Base-by-base conservation (phyloP, 2,329 filamentous ascomycete species). In the Geosmithia morbida region DNA sequence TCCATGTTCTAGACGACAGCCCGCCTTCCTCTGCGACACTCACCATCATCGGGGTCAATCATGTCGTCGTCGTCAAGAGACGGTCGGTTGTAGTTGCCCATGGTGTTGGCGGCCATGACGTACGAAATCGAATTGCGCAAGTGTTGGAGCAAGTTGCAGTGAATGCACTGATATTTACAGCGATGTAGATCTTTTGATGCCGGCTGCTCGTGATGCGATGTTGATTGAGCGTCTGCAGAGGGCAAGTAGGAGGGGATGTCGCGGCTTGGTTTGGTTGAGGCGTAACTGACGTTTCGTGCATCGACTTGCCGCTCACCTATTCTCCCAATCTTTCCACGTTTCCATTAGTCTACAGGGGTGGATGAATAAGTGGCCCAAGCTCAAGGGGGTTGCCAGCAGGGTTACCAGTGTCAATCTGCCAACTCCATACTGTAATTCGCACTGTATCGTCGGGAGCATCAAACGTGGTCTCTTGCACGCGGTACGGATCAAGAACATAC, bases 41-140 rank as follows among this genome's bases (percentile, higher is more conserved):
- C 66, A 87, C 84, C 83, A 66, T 88, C 81, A 70, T 87, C 83
- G 3, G 82, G 81, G 56, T 89, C 84, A 64, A 89, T 86, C 57
- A 88, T 65, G 56, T 87, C 80, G 50, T 83, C 77, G 44, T 76
- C 77, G 44, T 76, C 70, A 52, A 82, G 66, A 50, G 77, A 69
- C 49, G 79, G 75, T 52, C 75, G 74, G 58, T 77, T 70, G 58
- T 80, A 79, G 58, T 81, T 75, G 61, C 77, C 72, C 57, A 64
- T 66, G 52, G 68, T 62, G 30, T 63, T 66, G 53, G 71, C 62
- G 46, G 72, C 66, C 71, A 74, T 76, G 49, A 52, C 17, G 41
- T 43, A 43, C 19, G 17, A 20, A 20, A 3, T 41, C 40, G 41
- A 11, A 19, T 22, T 16, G 41, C 41, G 41, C 41, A 14, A 22